Evolutionary conservation across 2,329 filamentous ascomycete species (phyloP), one percentile per base, ranked within the genome.

Genomic region (Trichophyton equinum): DNA sequence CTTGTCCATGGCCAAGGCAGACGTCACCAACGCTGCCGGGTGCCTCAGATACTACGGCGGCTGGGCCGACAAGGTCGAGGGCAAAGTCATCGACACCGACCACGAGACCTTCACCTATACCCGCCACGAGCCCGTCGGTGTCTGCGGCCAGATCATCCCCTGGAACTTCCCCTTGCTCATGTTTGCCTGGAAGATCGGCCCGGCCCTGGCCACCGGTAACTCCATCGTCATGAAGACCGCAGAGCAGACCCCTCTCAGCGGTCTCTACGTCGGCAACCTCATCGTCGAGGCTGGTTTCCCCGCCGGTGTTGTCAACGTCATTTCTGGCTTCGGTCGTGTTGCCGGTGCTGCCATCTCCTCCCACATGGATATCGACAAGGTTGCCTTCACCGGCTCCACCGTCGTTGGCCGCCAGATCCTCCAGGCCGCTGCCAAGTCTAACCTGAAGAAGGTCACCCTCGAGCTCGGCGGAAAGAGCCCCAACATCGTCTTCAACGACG

Each of bases 1-100:
- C 57, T 64, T 75, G 47, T 68, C 67, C 22, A 72, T 76, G 66
- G 73, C 75, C 64, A 88, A 86, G 75, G 85, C 83, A 64, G 91
- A 96, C 69, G 82, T 96, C 58, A 78, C 74, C 64, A 81, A 82
- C 68, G 84, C 86, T 61, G 81, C 84, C 62, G 86, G 81, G 72
- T 87, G 84, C 78, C 75, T 96, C 70, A 84, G 91, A 77, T 96
- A 91, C 80, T 94, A 92, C 70, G 89, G 83, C 73, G 90, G 90
- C 65, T 95, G 88, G 87, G 95, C 80, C 90, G 95, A 95, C 81
- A 95, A 95, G 86, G 88, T 95, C 68, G 81, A 86, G 77, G 90
- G 90, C 76, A 90, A 91, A 81, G 89, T 90, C 64, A 84, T 94
- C 66, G 88, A 95, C 69, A 88, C 89, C 67, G 78, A 82, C 69